Percentiles rank a stretch among this genome's conserved stretches.
phyloP scores from a whole-genome alignment of 2,329 filamentous ascomycete genomes.

The Talaromyces sp. region DNA sequence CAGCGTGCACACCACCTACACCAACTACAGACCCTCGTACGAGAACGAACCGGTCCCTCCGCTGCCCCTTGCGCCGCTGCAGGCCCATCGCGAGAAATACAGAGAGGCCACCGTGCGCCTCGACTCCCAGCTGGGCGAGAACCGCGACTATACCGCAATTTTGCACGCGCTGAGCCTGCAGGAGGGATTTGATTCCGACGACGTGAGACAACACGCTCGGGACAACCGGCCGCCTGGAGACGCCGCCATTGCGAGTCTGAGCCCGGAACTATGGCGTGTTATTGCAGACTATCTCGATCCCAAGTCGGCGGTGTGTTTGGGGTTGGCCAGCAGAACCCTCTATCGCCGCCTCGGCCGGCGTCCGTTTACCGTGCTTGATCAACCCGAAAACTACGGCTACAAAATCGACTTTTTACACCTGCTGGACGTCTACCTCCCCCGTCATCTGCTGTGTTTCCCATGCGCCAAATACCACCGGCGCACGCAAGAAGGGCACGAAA shows the following conservation, averaged over 20 bases:
- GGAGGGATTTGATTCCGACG: conserved; percentile 20
- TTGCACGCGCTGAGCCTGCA: conserved; percentile 30
- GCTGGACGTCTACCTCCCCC: conserved; percentile 48
- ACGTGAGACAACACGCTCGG: conserved; percentile 12
- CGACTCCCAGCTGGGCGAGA: conserved; percentile 33
- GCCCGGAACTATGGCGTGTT: conserved; percentile 41
- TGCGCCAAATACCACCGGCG: conserved; percentile 53
- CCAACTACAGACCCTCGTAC: conserved; percentile 4
- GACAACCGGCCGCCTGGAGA: conserved; percentile 31
- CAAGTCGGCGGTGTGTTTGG: conserved; percentile 45
- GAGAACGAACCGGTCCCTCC: conserved; percentile 1
- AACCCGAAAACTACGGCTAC: conserved; percentile 42
- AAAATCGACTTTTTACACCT: conserved; percentile 47
- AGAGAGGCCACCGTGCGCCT: conserved; percentile 19
- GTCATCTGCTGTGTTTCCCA: conserved; percentile 55
- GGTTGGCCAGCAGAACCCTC: conserved; percentile 45
- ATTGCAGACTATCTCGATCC: conserved; percentile 40
- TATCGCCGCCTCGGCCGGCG: conserved; percentile 36
- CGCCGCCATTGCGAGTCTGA: conserved; percentile 39
- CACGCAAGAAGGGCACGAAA: conserved; percentile 49
- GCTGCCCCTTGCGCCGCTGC: conserved; percentile 23
- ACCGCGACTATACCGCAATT: conserved; percentile 30
- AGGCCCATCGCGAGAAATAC: conserved; percentile 31
- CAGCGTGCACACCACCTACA: conserved; percentile 3
- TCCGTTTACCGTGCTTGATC: conserved; percentile 28